These are phyloP conservation scores for Odontarrhena argentea DNA, from an alignment of 345 rosid genomes.

Conservation along the genomic window DNA sequence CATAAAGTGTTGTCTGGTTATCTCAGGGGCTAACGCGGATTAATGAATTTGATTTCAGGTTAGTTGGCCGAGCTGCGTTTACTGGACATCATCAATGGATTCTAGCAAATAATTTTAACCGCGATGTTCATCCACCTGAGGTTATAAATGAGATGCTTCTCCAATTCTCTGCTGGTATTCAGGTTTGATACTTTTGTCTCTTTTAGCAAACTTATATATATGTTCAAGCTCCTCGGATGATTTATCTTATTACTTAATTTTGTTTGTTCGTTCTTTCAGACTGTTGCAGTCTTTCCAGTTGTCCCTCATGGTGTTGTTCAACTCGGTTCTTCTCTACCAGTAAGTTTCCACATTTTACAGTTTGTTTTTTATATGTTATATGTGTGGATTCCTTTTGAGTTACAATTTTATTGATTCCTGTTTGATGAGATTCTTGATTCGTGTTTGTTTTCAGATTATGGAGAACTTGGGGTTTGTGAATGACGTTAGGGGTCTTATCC, in stretches of 20 bases:
- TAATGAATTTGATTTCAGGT: constrained; percentile 44
- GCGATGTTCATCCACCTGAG: constrained; percentile 72
- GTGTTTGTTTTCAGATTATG: constrained; percentile 58
- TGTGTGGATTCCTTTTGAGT: not conserved
- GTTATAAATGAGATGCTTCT: constrained; percentile 72
- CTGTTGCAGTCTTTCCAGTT: constrained; percentile 82
- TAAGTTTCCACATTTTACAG: constrained; percentile 45
- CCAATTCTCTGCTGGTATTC: constrained; percentile 88
- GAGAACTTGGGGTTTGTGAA: constrained; percentile 83
- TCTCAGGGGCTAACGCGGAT: not conserved
- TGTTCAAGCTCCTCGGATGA: not conserved
- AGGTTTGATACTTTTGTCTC: constrained; percentile 54
- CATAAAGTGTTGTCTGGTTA: constrained; percentile 16
- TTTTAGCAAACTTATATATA: not conserved
- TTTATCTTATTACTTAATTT: not conserved
- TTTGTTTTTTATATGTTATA: not conserved
- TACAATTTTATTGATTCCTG: not conserved
- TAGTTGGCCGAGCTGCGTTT: constrained; percentile 90
- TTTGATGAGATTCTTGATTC: constrained; percentile 26
- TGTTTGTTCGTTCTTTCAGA: constrained; percentile 48
- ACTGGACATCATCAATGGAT: constrained; percentile 89
- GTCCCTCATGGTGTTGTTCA: constrained; percentile 88
- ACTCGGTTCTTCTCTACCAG: constrained; percentile 75
- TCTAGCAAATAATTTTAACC: constrained; percentile 55
- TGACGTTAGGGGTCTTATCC: constrained; percentile 67